Evolutionary conservation across 169 alveolate species (phyloP).

Genomic region (Babesia ovata): DNA sequence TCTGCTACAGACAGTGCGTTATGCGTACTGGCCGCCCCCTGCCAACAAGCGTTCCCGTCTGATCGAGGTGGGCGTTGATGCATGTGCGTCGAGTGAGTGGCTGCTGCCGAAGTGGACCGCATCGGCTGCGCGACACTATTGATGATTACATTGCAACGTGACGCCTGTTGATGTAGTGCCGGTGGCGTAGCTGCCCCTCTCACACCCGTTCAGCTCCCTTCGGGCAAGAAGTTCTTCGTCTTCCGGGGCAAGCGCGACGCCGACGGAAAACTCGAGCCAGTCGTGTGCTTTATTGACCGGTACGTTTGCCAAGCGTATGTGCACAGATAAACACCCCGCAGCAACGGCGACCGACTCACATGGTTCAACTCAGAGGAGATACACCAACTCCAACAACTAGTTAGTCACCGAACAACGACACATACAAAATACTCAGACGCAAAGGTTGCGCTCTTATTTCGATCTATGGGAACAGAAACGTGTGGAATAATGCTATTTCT

Average conservation of each 20-base stretch:
- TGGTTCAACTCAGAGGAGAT: conserved; percentile 65
- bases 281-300: conserved; percentile 78
- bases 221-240: conserved; percentile 78
- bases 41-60: conserved; percentile 57
- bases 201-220: conserved; percentile 66
- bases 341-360: conserved; percentile 58
- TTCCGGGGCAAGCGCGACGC: conserved; percentile 80
- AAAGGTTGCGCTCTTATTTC: conserved; percentile 42
- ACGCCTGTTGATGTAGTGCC: not conserved
- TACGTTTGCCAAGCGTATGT: conserved; percentile 9
- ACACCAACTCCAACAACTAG: conserved; percentile 64
- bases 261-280: conserved; percentile 81
- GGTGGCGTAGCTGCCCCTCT: not conserved
- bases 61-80: conserved; percentile 41
- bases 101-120: not conserved
- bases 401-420: not conserved
- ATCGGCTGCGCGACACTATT: too few relatives aligned
- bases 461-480: conserved; percentile 37
- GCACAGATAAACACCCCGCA: not conserved
- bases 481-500: not conserved
- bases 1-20: not conserved
- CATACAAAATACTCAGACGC: conserved; percentile 16
- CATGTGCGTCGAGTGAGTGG: not conserved
- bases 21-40: conserved; percentile 79
- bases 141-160: too few relatives aligned